Evolutionary conservation across 1,284 basidiomycete species (phyloP).

Genomic region (Pseudozyma sp.): DNA sequence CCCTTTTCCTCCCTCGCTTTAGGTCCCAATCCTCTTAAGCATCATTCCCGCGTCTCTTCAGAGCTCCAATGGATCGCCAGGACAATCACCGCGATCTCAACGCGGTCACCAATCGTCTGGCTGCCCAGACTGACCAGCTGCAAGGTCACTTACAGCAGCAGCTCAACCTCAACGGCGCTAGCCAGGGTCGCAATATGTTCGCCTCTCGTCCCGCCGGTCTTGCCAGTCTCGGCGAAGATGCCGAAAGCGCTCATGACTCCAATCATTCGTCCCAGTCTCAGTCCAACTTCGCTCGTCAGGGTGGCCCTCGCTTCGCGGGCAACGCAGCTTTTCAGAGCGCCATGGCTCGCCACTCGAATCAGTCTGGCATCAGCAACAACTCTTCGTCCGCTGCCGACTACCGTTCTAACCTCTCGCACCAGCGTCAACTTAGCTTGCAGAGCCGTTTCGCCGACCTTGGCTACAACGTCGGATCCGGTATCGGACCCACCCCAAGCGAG

Average conservation of each 20-base stretch:
- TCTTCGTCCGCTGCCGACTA: slow-evolving; percentile 29
- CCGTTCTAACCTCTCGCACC: slow-evolving; percentile 42
- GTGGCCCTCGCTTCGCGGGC: slow-evolving; percentile 60
- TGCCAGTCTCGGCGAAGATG: slow-evolving; percentile 60
- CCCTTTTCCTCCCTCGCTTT: background rate
- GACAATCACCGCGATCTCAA: slow-evolving; percentile 42
- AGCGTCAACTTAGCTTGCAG: slow-evolving; percentile 57
- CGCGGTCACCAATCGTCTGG: slow-evolving; percentile 45
- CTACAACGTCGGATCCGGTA: slow-evolving; percentile 42
- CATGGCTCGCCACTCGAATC: slow-evolving; percentile 54
- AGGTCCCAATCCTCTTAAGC: background rate
- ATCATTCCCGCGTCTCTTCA: background rate
- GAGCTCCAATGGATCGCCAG: slow-evolving; percentile 19
- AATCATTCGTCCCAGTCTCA: slow-evolving; percentile 17
- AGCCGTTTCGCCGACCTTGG: slow-evolving; percentile 62
- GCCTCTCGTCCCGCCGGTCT: slow-evolving; percentile 48
- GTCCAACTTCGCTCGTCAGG: slow-evolving; percentile 34
- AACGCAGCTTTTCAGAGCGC: slow-evolving; percentile 63
- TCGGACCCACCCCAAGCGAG: slow-evolving; percentile 33
- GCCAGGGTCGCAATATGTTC: slow-evolving; percentile 41
- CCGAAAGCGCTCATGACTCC: slow-evolving; percentile 32
- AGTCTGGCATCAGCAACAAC: slow-evolving; percentile 20
- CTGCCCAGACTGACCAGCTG: slow-evolving; percentile 59
- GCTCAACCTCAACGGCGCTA: slow-evolving; percentile 42
- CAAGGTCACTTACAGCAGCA: slow-evolving; percentile 62